Base-by-base conservation (phyloP, 768 basidiomycete species). In the Naematelia encephala region DNA sequence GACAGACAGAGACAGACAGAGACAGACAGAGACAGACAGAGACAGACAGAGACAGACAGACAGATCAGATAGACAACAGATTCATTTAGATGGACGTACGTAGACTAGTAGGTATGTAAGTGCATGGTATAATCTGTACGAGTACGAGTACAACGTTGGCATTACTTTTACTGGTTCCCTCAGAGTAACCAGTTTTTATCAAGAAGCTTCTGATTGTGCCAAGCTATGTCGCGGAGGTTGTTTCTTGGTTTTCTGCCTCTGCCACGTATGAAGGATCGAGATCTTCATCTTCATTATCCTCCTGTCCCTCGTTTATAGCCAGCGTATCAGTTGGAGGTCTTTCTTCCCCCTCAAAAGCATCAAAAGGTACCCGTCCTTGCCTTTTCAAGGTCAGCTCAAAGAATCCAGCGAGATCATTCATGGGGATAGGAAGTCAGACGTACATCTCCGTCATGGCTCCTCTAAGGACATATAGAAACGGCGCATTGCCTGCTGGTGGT, bases 361-460 rank as follows among this genome's bases (percentile, higher is more conserved):
- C 89, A 47, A 82, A 77, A 10, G 91, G 91, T 28, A 91, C 78
- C 70, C 91, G 86, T 29, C 91, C 91, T 80, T 94, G 91, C 65
- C 87, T 77, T 42, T 23, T 11, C 12, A 19, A 16, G 4, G 42
- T 46, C 22, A 50, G 19, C 48, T 21, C n/a, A 22, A 29, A 4
- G n/a, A n/a, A n/a, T n/a, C n/a, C n/a, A n/a, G n/a, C n/a, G n/a
- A n/a, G n/a, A n/a, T 51, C 16, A 19, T 5, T 10, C 14, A 4
- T 13, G 26, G 16, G 22, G 13, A 27, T 39, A 27, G 21, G 44
- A 14, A 26, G 3, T 4, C 19, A 1, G 19, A 69, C 76, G 56
- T 51, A 77, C 76, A 73, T 79, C 69, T 88, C 88, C n/a, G 89
- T 90, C 57, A 94, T 81, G 16, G 89, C 87, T 3, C 91, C 91